Evolutionary conservation across 2,329 filamentous ascomycete species (phyloP).

Genomic region (Cryphonectria parasitica): DNA sequence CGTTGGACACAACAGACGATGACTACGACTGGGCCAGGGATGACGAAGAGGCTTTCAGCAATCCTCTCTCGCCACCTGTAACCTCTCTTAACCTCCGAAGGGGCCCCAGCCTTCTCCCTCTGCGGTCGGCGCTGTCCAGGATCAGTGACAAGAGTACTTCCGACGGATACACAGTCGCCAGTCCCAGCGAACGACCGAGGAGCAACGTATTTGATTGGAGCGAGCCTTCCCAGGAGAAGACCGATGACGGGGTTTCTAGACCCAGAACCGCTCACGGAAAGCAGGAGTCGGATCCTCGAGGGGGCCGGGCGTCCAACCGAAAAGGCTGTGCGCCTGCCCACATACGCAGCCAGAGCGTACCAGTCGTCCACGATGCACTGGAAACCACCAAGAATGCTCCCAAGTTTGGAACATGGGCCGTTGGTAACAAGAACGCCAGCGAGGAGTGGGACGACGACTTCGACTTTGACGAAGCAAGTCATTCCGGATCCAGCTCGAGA

Average conservation of each 20-base stretch:
- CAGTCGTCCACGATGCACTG: slow-evolving; percentile 62
- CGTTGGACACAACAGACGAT: slow-evolving; percentile 61
- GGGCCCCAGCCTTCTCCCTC: slow-evolving; percentile 56
- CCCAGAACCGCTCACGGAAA: slow-evolving; percentile 79
- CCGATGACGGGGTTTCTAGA: slow-evolving; percentile 62
- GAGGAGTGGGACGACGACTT: slow-evolving; percentile 94
- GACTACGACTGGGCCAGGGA: slow-evolving; percentile 67
- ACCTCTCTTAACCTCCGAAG: slow-evolving; percentile 57
- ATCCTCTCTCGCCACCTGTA: slow-evolving; percentile 61
- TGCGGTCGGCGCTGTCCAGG: slow-evolving; percentile 57
- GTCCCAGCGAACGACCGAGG: slow-evolving; percentile 54
- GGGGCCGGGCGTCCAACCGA: slow-evolving; percentile 68
- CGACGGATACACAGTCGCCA: slow-evolving; percentile 40
- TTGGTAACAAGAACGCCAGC: slow-evolving; percentile 77
- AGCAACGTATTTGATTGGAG: slow-evolving; percentile 82
- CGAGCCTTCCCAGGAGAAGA: slow-evolving; percentile 68
- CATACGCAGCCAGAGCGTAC: slow-evolving; percentile 80
- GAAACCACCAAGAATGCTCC: slow-evolving; percentile 58
- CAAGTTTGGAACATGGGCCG: slow-evolving; percentile 82
- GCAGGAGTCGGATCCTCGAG: slow-evolving; percentile 70
- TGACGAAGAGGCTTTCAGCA: slow-evolving; percentile 57
- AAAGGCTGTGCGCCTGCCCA: slow-evolving; percentile 72
- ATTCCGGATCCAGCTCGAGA: slow-evolving; percentile 37
- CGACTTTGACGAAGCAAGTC: slow-evolving; percentile 63
- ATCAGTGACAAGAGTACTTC: slow-evolving; percentile 53